Conservation (phyloP, 2,329 filamentous ascomycete genomes). For the Orbilia javanica region DNA sequence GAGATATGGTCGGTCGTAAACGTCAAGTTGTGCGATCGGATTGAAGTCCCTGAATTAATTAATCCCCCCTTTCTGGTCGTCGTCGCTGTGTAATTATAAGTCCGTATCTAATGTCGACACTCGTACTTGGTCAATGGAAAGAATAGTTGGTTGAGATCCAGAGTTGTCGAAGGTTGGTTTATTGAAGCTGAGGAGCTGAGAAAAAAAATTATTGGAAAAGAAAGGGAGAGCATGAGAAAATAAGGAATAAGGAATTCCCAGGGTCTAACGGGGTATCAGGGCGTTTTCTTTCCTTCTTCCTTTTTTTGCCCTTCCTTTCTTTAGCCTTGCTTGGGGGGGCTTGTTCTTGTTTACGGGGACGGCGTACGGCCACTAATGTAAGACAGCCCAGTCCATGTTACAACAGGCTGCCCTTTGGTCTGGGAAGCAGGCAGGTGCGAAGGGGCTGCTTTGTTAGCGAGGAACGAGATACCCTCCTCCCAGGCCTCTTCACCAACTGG, state of each 20-base stretch:
- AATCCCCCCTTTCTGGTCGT: slow-evolving; percentile 9
- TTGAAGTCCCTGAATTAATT: slow-evolving; percentile 28
- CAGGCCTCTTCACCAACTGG: background rate
- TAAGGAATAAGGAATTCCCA: slow-evolving; percentile 49
- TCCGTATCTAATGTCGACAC: slow-evolving; percentile 11
- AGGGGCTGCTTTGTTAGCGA: slow-evolving; percentile 30
- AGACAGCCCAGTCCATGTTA: slow-evolving; percentile 55
- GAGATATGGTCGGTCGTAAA: slow-evolving; percentile 26
- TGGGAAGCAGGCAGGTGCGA: slow-evolving; percentile 49
- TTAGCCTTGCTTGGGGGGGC: slow-evolving; percentile 28
- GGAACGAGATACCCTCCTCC: slow-evolving; percentile 25
- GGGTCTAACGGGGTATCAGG: slow-evolving; percentile 19
- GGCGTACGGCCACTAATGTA: slow-evolving; percentile 57
- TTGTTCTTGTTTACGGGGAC: slow-evolving; percentile 53
- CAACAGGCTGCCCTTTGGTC: slow-evolving; percentile 32
- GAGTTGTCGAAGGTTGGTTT: slow-evolving; percentile 20
- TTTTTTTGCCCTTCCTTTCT: background rate
- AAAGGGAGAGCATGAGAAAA: slow-evolving; percentile 54
- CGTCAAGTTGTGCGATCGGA: slow-evolving; percentile 46
- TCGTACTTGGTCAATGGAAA: slow-evolving; percentile 53
- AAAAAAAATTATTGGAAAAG: slow-evolving; percentile 45
- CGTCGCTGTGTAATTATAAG: slow-evolving; percentile 22
- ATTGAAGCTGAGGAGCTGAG: slow-evolving; percentile 34
- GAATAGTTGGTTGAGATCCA: slow-evolving; percentile 20
- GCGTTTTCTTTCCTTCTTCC: slow-evolving; percentile 26